Evolutionary conservation across 2,329 filamentous ascomycete genomes (phyloP).

Genomic region (Aurifilum marmelostoma): DNA sequence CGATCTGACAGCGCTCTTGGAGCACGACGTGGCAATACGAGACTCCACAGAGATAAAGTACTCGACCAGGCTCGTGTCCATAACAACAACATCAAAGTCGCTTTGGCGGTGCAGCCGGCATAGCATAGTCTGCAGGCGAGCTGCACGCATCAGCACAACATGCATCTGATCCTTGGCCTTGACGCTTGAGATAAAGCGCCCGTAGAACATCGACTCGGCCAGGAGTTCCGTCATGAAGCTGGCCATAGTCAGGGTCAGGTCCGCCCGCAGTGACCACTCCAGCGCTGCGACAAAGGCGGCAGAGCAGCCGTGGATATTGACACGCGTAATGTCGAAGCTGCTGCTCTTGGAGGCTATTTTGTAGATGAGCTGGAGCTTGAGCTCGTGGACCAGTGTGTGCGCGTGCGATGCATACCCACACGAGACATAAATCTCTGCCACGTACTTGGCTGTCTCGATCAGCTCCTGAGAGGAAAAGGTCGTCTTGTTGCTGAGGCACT

Average conservation of each 20-base stretch:
- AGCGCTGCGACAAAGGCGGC: slow-evolving; percentile 4
- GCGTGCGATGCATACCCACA: slow-evolving; percentile 7
- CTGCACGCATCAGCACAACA: slow-evolving; percentile 4
- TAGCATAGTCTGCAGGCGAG: slow-evolving; percentile 6
- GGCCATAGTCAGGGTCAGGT: slow-evolving; percentile 5
- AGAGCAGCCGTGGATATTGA: slow-evolving; percentile 7
- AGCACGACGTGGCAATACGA: slow-evolving; percentile 38
- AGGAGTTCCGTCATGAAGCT: slow-evolving; percentile 12
- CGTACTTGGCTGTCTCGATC: slow-evolving; percentile 8
- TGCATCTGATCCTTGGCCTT: slow-evolving; percentile 5
- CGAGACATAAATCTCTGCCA: slow-evolving; percentile 2
- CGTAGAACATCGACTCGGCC: slow-evolving; percentile 12
- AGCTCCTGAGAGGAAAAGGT: slow-evolving; percentile 4
- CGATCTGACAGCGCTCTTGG: not conserved
- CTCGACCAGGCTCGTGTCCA: not conserved
- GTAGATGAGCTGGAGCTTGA: slow-evolving; percentile 15
- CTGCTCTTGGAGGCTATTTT: not conserved
- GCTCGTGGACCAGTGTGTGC: slow-evolving; percentile 1
- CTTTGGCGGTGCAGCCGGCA: slow-evolving; percentile 4
- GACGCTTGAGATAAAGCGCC: slow-evolving; percentile 5
- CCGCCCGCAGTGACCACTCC: slow-evolving; percentile 8
- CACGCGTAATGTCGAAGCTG: not conserved
- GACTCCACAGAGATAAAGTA: slow-evolving; percentile 13
- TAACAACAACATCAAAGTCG: slow-evolving; percentile 9
- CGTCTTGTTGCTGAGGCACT: slow-evolving; percentile 6